Percentiles rank a stretch among this genome's conserved stretches.
phyloP scores from a whole-genome alignment of 2,329 filamentous ascomycete genomes.

The Aspergillus quadrilineatus region DNA sequence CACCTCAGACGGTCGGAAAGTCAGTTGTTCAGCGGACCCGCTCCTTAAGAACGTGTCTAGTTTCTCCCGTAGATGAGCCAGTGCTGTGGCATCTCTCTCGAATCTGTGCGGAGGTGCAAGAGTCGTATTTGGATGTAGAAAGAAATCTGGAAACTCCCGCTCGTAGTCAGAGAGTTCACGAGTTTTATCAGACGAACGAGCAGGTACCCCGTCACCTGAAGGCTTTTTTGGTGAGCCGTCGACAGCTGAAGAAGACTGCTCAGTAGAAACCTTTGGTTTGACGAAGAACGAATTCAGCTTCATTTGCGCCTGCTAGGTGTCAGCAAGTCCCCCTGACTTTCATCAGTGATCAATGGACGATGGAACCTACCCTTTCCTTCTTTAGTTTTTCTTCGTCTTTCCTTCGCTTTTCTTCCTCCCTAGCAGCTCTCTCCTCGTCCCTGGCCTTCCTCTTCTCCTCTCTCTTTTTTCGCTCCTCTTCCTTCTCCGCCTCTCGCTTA shows the following conservation, averaged over 20 bases:
- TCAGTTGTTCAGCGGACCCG: slow-evolving; percentile 10
- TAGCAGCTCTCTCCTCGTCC: slow-evolving; percentile 39
- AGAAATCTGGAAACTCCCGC: slow-evolving; percentile 77
- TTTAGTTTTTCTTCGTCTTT: slow-evolving; percentile 47
- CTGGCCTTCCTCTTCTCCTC: slow-evolving; percentile 46
- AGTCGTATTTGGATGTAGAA: slow-evolving; percentile 69
- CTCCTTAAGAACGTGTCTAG: slow-evolving; percentile 42
- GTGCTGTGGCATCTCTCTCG: slow-evolving; percentile 58
- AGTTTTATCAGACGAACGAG: slow-evolving; percentile 20
- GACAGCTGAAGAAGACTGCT: slow-evolving; percentile 21
- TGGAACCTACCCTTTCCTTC: slow-evolving; percentile 43
- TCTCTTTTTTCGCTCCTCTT: slow-evolving; percentile 45
- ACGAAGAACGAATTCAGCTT: slow-evolving; percentile 52
- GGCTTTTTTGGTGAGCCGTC: slow-evolving; percentile 33
- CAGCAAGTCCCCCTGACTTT: background rate
- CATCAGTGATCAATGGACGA: slow-evolving; percentile 18
- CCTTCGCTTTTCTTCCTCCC: slow-evolving; percentile 48
- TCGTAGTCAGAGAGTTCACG: slow-evolving; percentile 57
- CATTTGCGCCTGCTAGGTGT: slow-evolving; percentile 46
- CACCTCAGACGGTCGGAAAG: slow-evolving; percentile 36
- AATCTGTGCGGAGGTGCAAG: slow-evolving; percentile 61
- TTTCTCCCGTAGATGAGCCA: slow-evolving; percentile 53
- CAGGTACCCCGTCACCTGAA: slow-evolving; percentile 11
- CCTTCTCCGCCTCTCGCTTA: slow-evolving; percentile 46
- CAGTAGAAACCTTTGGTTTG: slow-evolving; percentile 38